A percentile compares a stretch with the other conserved stretches of the same genome.
Evolutionary conservation across 2,329 filamentous ascomycete genomes (phyloP).

Genomic region (Ascomycota sp.): DNA sequence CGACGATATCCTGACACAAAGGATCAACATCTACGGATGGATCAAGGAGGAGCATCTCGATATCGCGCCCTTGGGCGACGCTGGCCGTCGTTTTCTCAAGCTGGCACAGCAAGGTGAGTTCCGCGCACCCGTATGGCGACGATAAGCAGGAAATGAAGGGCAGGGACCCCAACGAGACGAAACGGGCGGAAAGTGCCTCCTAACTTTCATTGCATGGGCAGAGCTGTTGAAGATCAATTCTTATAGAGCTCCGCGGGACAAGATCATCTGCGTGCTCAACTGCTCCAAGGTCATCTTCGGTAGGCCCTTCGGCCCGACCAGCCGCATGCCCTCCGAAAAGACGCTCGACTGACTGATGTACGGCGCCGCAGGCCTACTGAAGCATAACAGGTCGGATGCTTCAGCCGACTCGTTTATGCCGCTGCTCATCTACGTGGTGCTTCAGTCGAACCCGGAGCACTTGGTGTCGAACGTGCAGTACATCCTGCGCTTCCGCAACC

Average conservation of each 20-base stretch:
- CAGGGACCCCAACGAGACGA: too few relatives aligned
- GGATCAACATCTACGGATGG: conserved; percentile 94
- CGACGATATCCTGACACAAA: conserved; percentile 88
- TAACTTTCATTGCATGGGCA: conserved; percentile 19
- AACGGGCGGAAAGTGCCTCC: neutral
- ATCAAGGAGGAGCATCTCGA: conserved; percentile 83
- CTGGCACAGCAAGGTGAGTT: conserved; percentile 64
- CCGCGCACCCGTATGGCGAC: neutral
- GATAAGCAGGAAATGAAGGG: neutral
- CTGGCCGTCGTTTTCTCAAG: conserved; percentile 69
- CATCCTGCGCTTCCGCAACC: conserved; percentile 88
- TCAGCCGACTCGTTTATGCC: conserved; percentile 94
- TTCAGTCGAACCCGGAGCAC: conserved; percentile 87
- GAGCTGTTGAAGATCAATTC: conserved; percentile 92
- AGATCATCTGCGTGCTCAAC: conserved; percentile 95
- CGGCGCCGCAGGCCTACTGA: conserved; percentile 46
- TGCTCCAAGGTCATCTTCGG: conserved; percentile 99
- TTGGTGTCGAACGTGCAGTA: conserved; percentile 96
- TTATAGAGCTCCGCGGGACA: conserved; percentile 90
- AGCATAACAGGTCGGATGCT: conserved; percentile 80
- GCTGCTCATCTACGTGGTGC: conserved; percentile 82
- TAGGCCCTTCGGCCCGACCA: conserved; percentile 20
- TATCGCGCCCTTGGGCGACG: conserved; percentile 66
- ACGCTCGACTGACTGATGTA: neutral
- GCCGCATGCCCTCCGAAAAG: too few relatives aligned